Evolutionary conservation across 2,329 filamentous ascomycete species (phyloP).

Genomic region (Allantophomopsis lycopodina): DNA sequence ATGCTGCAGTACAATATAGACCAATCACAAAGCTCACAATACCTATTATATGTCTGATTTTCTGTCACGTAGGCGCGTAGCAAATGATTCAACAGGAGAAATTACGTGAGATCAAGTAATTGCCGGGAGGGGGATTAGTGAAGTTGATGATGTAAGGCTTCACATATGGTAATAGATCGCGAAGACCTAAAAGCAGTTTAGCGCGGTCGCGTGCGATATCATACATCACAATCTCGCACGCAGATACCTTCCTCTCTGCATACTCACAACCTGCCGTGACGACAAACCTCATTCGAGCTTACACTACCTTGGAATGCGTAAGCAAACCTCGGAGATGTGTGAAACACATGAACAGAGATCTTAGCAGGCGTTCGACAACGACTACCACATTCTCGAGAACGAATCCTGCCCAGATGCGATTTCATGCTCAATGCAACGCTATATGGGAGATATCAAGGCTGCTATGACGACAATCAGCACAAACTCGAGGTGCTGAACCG

Average conservation of each 20-base stretch:
- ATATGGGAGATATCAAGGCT: conserved; percentile 1
- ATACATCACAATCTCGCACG: too few species aligned
- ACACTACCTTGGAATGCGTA: conserved; percentile 13
- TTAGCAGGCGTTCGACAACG: conserved; percentile 13
- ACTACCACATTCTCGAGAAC: too few species aligned
- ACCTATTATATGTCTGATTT: neutral
- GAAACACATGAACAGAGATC: conserved; percentile 21
- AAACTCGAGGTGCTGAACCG: conserved; percentile 13
- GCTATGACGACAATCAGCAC: conserved; percentile 17
- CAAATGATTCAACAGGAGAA: neutral
- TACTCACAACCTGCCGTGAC: conserved; percentile 15
- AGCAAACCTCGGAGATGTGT: conserved; percentile 14
- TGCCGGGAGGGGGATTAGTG: too few species aligned
- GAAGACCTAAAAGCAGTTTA: too few species aligned
- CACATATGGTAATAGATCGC: too few species aligned
- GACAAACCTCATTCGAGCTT: conserved; percentile 18
- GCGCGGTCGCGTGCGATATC: too few species aligned
- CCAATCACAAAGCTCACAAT: neutral
- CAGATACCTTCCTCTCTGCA: neutral
- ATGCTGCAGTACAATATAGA: neutral
- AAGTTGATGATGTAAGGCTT: too few species aligned
- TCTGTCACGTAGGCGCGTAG: neutral
- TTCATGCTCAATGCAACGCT: too few species aligned
- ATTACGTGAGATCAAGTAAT: too few species aligned
- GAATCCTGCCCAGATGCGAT: too few species aligned